Percentiles rank a stretch among this genome's conserved stretches.
Conservation (phyloP, 495 filamentous ascomycete genomes). For the Annulohypoxylon maeteangense region DNA sequence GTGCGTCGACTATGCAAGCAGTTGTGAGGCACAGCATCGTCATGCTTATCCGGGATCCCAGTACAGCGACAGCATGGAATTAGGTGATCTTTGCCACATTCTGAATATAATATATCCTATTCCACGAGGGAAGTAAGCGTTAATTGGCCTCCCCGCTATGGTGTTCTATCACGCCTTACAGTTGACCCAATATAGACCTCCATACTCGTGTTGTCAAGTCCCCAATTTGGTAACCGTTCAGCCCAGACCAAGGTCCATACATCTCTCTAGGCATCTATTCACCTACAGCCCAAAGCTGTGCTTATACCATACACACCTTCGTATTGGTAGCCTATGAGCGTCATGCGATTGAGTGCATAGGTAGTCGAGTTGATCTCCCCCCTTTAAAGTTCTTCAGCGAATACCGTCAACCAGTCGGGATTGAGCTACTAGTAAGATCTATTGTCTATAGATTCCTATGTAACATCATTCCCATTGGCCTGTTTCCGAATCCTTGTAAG, state of each 20-base stretch:
- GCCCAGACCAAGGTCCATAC: not conserved
- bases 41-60: not conserved
- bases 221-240: not conserved
- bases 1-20: constrained; percentile 1
- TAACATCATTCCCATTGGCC: not conserved
- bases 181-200: not conserved
- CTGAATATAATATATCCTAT: not conserved
- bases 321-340: not conserved
- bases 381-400: not conserved
- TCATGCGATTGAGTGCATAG: not conserved
- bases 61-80: not conserved
- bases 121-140: not conserved
- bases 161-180: not conserved
- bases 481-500: not conserved
- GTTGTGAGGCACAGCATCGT: not conserved
- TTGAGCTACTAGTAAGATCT: not conserved
- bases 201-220: not conserved
- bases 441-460: not conserved
- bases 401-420: not conserved
- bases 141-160: not conserved
- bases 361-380: not conserved
- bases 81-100: not conserved
- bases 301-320: not conserved
- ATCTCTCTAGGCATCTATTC: not conserved
- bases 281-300: not conserved